Evolutionary conservation across 176 grass and related monocot species (phyloP).

Genomic region (Cocos nucifera): DNA sequence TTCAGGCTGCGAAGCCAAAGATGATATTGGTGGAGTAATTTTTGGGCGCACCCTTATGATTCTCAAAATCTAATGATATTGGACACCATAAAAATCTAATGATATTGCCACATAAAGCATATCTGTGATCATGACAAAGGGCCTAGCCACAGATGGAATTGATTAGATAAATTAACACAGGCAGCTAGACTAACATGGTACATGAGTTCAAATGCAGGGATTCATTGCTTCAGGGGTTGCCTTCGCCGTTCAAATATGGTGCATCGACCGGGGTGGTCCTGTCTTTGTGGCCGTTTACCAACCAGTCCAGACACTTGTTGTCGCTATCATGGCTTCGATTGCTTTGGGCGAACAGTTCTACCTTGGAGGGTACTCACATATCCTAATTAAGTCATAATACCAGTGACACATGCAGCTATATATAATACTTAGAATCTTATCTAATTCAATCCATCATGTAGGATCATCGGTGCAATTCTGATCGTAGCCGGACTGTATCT

Average conservation of each 20-base stretch:
- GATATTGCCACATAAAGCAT: no score
- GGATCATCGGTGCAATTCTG: constrained; percentile 72
- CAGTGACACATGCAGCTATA: not conserved
- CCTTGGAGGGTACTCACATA: constrained; percentile 54
- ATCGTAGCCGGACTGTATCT: constrained; percentile 83
- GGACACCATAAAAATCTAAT: no score
- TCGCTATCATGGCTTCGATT: constrained; percentile 80
- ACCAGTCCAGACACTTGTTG: constrained; percentile 90
- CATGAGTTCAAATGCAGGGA: constrained; percentile 38
- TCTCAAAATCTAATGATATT: no score
- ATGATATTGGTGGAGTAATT: no score
- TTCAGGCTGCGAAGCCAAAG: not conserved
- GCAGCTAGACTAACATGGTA: not conserved
- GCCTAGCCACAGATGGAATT: no score
- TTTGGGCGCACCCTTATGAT: no score
- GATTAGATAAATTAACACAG: no score
- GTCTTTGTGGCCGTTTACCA: constrained; percentile 98
- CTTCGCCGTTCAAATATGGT: constrained; percentile 98
- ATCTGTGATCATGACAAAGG: no score
- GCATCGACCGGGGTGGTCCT: constrained; percentile 83
- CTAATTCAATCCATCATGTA: constrained; percentile 1
- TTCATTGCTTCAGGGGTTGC: constrained; percentile 92
- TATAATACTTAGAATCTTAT: not conserved
- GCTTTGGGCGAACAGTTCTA: constrained; percentile 81
- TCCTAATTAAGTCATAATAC: not conserved